phyloP scores from a whole-genome alignment of 2,329 filamentous ascomycete species.

The Aureobasidium leucospermi region DNA sequence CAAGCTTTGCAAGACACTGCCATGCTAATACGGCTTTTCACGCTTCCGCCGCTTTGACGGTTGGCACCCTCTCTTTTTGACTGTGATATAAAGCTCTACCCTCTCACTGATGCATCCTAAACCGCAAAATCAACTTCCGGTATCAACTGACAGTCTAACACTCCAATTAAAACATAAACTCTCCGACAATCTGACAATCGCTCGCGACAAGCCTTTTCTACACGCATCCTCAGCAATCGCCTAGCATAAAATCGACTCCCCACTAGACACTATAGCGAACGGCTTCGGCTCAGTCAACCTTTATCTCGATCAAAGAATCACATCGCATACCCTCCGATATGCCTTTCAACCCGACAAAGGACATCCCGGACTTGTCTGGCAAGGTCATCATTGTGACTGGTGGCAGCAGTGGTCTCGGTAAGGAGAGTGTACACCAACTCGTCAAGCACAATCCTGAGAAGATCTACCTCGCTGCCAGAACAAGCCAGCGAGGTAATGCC shows the following conservation, averaged over 20 bases:
- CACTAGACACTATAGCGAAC: too few relatives aligned
- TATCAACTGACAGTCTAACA: too few relatives aligned
- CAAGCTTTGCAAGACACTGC: not conserved
- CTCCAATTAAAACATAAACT: too few relatives aligned
- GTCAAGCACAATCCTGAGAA: constrained; percentile 45
- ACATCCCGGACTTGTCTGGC: constrained; percentile 26
- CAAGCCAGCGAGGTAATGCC: constrained; percentile 40
- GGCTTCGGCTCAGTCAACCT: too few relatives aligned
- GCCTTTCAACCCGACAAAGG: constrained; percentile 23
- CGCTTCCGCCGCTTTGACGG: not conserved
- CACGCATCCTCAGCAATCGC: too few relatives aligned
- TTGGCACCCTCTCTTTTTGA: not conserved
- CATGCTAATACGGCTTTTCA: not conserved
- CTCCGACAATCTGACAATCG: too few relatives aligned
- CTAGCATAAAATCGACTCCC: too few relatives aligned
- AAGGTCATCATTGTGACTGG: constrained; percentile 26
- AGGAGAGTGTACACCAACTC: constrained; percentile 39
- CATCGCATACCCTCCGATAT: not conserved
- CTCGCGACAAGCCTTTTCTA: too few relatives aligned
- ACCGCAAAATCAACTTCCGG: too few relatives aligned
- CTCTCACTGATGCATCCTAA: not conserved
- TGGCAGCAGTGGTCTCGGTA: constrained; percentile 22
- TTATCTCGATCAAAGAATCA: too few relatives aligned
- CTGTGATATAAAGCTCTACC: not conserved
- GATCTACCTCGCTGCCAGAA: constrained; percentile 45